A percentile compares a stretch with the other conserved stretches of the same genome.
These are phyloP conservation scores for Anthracocystis walkeri DNA, from an alignment of 1,284 basidiomycete genomes.

Conservation along the genomic window DNA sequence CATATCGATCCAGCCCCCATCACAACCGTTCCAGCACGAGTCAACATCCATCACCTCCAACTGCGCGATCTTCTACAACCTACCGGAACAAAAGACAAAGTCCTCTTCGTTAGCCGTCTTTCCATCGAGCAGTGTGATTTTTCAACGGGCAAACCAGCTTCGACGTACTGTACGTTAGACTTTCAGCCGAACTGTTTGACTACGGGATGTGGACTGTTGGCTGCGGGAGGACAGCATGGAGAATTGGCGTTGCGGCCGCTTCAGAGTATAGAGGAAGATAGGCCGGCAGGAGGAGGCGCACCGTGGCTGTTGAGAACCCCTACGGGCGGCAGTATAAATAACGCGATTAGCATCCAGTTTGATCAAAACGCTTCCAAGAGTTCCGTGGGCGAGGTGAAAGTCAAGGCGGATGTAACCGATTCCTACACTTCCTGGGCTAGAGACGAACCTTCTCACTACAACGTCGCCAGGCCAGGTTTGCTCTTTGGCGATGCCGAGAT, in stretches of 20 bases:
- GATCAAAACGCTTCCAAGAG: conserved; percentile 24
- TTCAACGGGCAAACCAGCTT: conserved; percentile 63
- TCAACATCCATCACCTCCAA: conserved; percentile 59
- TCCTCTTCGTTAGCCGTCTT: conserved; percentile 53
- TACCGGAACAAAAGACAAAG: conserved; percentile 40
- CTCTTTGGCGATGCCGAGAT: conserved; percentile 47
- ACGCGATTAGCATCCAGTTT: conserved; percentile 75
- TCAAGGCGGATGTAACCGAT: conserved; percentile 27
- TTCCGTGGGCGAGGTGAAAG: too few relatives aligned
- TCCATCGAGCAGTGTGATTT: conserved; percentile 58
- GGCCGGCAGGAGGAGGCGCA: conserved; percentile 22
- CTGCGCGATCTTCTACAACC: conserved; percentile 57
- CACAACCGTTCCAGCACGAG: conserved; percentile 45
- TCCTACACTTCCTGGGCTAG: conserved; percentile 28
- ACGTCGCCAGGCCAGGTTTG: conserved; percentile 27
- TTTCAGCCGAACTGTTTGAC: conserved; percentile 76
- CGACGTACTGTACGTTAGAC: conserved; percentile 77
- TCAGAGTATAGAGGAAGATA: conserved; percentile 65
- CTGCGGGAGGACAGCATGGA: conserved; percentile 83
- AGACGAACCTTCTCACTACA: conserved; percentile 28
- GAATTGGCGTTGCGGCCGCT: conserved; percentile 79
- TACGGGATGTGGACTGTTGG: conserved; percentile 75
- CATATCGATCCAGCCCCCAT: conserved; percentile 17
- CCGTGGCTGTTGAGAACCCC: conserved; percentile 71
- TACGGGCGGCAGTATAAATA: conserved; percentile 81